Base-by-base conservation (phyloP, 768 basidiomycete genomes). In the Rhodocollybia butyracea region DNA sequence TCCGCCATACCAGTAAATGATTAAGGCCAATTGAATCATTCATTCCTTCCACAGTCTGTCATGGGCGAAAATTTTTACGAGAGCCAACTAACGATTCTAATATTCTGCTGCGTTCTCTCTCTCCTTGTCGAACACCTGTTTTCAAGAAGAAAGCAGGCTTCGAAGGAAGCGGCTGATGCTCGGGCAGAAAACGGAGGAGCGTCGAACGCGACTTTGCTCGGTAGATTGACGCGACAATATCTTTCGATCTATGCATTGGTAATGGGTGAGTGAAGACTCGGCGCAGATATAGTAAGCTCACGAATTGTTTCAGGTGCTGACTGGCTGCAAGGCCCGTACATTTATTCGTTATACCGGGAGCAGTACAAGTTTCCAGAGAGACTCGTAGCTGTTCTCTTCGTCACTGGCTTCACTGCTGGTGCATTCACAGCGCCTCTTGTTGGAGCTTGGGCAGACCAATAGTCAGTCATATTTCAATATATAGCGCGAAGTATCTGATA, bases 241-340 rank as follows among this genome's bases (percentile, higher is more conserved):
- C 68, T 89, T 30, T 57, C 79, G 2, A 86, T 89, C 6, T 89
- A 88, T 66, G 86, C 78, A 0, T 76, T 89, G 22, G 86, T 87
- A 24, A 89, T 89, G 88, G 84, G 86, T 83, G 60, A 46, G 82
- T 67, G 8, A 19, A 31, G 11, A 22, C 22, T 42, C 8, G 13
- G 43, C 26, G 34, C 19, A 4, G 12, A 43, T 15, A 13, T 24
- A 32, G 1, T 27, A n/a, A 30, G n/a, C 19, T 10, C n/a, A 13
- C 40, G 27, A 21, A 32, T n/a, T 30, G 15, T 21, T 19, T 12
- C 41, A 47, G 87, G 82, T 55, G 85, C 87, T 36, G 87, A 90
- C 67, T 89, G 88, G 87, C 73, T 90, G 13, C 87, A 90, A 66
- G 89, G 89, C 0, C 89, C 89, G 15, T 90, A 90, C 61, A 75